Base-by-base conservation (phyloP, 306 rosid genomes). In the Crataegus laevigata region DNA sequence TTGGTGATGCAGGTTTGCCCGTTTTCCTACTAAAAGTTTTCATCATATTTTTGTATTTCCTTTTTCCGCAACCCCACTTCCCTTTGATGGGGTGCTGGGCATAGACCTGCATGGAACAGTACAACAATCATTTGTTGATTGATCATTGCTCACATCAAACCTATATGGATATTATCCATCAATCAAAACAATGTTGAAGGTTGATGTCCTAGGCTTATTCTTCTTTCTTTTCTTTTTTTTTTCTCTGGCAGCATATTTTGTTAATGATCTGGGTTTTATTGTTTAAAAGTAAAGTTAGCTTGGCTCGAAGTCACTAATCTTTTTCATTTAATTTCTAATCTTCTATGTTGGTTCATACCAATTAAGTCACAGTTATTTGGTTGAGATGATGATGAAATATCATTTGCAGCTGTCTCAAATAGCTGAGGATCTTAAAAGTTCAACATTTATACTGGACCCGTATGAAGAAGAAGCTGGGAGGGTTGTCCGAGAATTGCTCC, bases 381-480 rank as follows among this genome's bases (percentile, higher is more conserved):
- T 80, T 71, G 43, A 40, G 62, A 60, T 81, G 78, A 73, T 78
- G 42, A 75, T 85, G 78, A 71, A 67, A 52, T 79, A 61, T 80
- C 54, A 38, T 73, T 62, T 88, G 79, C 93, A 93, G 97, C 87
- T 93, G 81, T 89, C 93, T 83, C 87, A 80, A 76, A 78, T 89
- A 75, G 66, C 86, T 68, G 87, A 85, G 68, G 89, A 88, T 84
- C 91, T 91, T 78, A 78, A 82, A 60, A 66, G 75, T 62, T 85
- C 83, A 50, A 81, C 86, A 32, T 87, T 89, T 82, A 74, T 62
- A 75, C 80, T 91, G 32, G 85, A 91, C 71, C 76, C 91, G 72
- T 82, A 78, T 62, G 98, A 88, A 74, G 96, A 80, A 82, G 96
- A 82, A 80, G 89, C 91, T 59, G 93, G 96, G 81, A 87, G 77